Base-by-base conservation (phyloP, 2,329 filamentous ascomycete species). In the Bipolaris bicolor region DNA sequence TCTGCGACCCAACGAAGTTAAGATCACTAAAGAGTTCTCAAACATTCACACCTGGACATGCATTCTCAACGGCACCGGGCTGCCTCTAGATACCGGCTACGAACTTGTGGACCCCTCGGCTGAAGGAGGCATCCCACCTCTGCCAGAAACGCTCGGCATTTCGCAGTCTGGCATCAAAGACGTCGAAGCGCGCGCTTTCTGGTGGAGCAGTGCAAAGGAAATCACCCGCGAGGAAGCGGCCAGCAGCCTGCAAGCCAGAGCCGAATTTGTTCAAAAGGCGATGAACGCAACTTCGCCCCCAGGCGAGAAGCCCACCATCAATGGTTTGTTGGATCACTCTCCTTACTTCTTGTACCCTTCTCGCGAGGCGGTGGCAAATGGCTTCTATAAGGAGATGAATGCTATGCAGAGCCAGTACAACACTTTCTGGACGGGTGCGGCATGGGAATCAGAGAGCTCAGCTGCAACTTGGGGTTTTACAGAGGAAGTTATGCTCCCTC, bases 401-500 rank as follows among this genome's bases (percentile, higher is more conserved):
- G 65, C 51, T 45, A 39, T 71, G 20, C 68, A 71, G 49, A 62
- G 61, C 7, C 48, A 58, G 53, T 36, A 61, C 48, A 63, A 63
- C 31, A 70, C 68, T 20, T 70, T 48, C 16, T 71, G 61, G 55
- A 66, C 58, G 6, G 64, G 68, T 11, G 64, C 63, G 5, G 55
- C 60, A 3, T 70, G 57, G 49, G 52, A 57, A 47, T 58, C 58
- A 40, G 62, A 71, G 9, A 66, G 66, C 26, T 61, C 61, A 16
- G 51, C 57, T 20, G 22, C 34, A 9, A 56, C 57, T 39, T 70
- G 68, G 68, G 40, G 37, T 46, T 70, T 61, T 36, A 69, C 63
- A 69, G 64, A 78, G 76, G 63, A 80, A 65, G 36, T 64, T 55
- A 9, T 78, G 67, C 57, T 80, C 75, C 57, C 78, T 58, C 43